Conservation (phyloP, 441 rosid species). For the Brassica hybrid region DNA sequence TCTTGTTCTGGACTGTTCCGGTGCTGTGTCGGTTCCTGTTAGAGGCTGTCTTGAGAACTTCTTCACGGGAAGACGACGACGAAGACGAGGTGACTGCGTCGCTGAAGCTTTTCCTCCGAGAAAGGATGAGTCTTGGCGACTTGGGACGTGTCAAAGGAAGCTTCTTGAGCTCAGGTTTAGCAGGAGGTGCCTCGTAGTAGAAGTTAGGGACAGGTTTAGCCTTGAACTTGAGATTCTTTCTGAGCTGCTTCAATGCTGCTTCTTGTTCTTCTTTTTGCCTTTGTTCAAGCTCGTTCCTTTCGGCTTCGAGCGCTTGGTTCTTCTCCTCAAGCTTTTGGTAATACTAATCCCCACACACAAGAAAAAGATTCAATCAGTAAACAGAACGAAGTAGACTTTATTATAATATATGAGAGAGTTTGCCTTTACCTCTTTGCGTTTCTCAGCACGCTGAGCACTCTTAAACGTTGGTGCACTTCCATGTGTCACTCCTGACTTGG, state of each 20-base stretch:
- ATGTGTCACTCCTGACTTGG: slow-evolving; percentile 69
- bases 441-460: slow-evolving; percentile 81
- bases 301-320: slow-evolving; percentile 77
- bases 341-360: slow-evolving; percentile 49
- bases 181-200: slow-evolving; percentile 93
- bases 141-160: slow-evolving; percentile 86
- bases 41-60: slow-evolving; percentile 53
- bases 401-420: neutral
- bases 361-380: slow-evolving; percentile 1
- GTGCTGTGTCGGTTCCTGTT: slow-evolving; percentile 69
- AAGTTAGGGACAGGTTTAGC: slow-evolving; percentile 97
- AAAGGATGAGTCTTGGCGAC: slow-evolving; percentile 74
- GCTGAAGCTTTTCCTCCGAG: slow-evolving; percentile 79
- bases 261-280: slow-evolving; percentile 98
- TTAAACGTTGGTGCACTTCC: slow-evolving; percentile 88
- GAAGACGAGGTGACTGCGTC: slow-evolving; percentile 61
- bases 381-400: slow-evolving; percentile 15
- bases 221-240: slow-evolving; percentile 79
- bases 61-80: slow-evolving; percentile 55
- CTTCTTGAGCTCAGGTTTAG: slow-evolving; percentile 84
- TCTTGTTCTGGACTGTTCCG: slow-evolving; percentile 50
- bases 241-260: slow-evolving; percentile 86
- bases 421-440: slow-evolving; percentile 73
- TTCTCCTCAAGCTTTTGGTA: slow-evolving; percentile 87
- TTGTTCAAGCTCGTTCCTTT: slow-evolving; percentile 73